Base-by-base conservation (phyloP, 164 flowering plant species). In the Nymphaea thermarum region DNA sequence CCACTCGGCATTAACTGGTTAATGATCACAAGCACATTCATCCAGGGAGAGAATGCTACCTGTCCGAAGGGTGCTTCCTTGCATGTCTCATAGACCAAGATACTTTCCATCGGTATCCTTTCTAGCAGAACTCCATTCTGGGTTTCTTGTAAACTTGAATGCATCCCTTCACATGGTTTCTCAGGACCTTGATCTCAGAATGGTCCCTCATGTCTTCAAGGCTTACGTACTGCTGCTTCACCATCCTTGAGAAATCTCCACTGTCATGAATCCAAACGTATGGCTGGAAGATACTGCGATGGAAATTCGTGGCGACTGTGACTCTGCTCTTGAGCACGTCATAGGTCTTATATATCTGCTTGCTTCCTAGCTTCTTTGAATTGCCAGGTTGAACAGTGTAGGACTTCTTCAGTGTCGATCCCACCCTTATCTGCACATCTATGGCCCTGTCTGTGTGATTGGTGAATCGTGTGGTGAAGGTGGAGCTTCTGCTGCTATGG, bases 151-250 rank as follows among this genome's bases (percentile, higher is more conserved):
- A 71, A 57, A 87, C 91, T 0, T 82, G 74, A 42, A 91, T 78
- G 72, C 88, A 88, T 7, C 91, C 93, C 75, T 77, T 81, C 55
- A 81, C 86, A 73, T 81, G 86, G 67, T 91, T 95, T 68, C 93
- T 82, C 44, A 76, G 82, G 60, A 91, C 77, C 67, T 78, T 85
- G 67, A 91, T 87, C 79, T 89, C 97, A 43, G 88, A 87, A 66
- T 62, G 87, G 57, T 89, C 87, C 65, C 89, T 83, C 77, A 89
- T 74, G 47, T 91, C 97, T 55, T 89, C 91, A 60, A 88, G 85
- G 65, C 97, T 85, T 5, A 91, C 70, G 42, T 86, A 91, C 70
- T 91, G 97, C 66, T 91, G 95, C 83, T 86, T 88, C 63, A 87
- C 95, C 87, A 84, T 81, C 67, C 93, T 67, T 43, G 66, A 36